These are phyloP conservation scores for Kingdonia uniflora DNA, from an alignment of 164 flowering plant genomes.

Conservation along the genomic window DNA sequence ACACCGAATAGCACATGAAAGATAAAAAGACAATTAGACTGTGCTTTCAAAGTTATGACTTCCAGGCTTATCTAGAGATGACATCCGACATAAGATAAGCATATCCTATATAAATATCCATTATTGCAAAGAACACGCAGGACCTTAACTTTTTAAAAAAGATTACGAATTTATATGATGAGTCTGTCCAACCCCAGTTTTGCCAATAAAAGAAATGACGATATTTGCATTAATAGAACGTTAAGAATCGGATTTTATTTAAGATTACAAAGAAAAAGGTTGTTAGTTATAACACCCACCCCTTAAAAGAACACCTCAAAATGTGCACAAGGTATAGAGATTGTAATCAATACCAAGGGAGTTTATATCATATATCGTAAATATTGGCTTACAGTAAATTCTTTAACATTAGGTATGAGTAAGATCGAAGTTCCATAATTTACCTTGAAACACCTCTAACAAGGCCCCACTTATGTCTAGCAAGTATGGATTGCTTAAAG, in stretches of 20 bases:
- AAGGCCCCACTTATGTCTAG: slow-evolving; percentile 65
- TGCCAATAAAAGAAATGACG: neutral
- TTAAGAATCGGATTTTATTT: too few relatives aligned
- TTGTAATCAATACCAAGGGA: too few relatives aligned
- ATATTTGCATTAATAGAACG: neutral
- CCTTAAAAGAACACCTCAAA: too few relatives aligned
- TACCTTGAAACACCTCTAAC: slow-evolving; percentile 83
- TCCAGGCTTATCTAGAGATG: neutral
- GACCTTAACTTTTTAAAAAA: neutral
- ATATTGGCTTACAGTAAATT: too few relatives aligned
- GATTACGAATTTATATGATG: neutral
- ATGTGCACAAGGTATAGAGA: too few relatives aligned
- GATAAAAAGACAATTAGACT: neutral
- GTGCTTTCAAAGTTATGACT: neutral
- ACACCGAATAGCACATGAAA: neutral
- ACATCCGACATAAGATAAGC: neutral
- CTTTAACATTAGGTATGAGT: too few relatives aligned
- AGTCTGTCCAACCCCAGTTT: neutral
- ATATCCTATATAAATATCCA: too few relatives aligned
- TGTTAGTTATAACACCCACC: neutral
- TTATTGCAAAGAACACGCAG: too few relatives aligned
- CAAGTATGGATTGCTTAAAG: slow-evolving; percentile 59
- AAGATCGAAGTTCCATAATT: neutral
- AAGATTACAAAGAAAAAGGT: neutral
- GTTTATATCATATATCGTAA: too few relatives aligned